phyloP scores from a whole-genome alignment of 495 filamentous ascomycete genomes.

The Aspergillus indologenus region DNA sequence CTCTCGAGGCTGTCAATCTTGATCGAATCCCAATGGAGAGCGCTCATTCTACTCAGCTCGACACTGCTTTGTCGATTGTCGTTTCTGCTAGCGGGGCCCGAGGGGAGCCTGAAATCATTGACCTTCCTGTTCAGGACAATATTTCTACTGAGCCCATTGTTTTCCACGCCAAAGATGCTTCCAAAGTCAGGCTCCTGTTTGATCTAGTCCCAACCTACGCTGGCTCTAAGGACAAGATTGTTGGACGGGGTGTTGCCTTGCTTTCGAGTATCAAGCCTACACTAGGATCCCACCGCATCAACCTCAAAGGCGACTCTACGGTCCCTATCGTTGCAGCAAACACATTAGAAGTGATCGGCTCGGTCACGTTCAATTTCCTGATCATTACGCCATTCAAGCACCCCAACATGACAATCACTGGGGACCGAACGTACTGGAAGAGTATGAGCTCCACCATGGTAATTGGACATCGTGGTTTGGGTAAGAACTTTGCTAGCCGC shows the following conservation, averaged over 20 bases:
- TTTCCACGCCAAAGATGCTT: conserved; percentile 73
- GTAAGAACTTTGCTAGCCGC: conserved; percentile 81
- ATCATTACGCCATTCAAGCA: conserved; percentile 93
- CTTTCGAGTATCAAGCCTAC: conserved; percentile 79
- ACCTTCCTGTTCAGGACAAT: conserved; percentile 90
- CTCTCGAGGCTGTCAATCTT: conserved; percentile 76
- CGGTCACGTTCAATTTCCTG: conserved; percentile 93
- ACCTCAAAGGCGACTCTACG: conserved; percentile 86
- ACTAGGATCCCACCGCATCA: conserved; percentile 77
- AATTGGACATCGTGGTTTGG: conserved; percentile 88
- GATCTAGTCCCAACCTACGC: conserved; percentile 97
- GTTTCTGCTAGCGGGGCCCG: conserved; percentile 85
- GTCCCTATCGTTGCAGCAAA: conserved; percentile 82
- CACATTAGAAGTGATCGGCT: conserved; percentile 86
- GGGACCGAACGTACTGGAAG: conserved; percentile 94
- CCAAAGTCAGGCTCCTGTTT: conserved; percentile 85
- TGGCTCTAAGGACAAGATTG: conserved; percentile 78
- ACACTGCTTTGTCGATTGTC: conserved; percentile 88
- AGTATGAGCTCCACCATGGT: conserved; percentile 78
- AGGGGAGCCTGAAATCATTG: conserved; percentile 83
- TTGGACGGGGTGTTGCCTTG: conserved; percentile 89
- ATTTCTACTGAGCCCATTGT: conserved; percentile 88
- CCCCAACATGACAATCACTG: conserved; percentile 86
- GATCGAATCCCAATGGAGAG: conserved; percentile 82
- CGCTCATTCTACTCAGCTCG: conserved; percentile 87